Percentiles rank a stretch among this genome's conserved stretches.
phyloP scores from a whole-genome alignment of 352 stramenopile genomes.

The Globisporangium canariense region DNA sequence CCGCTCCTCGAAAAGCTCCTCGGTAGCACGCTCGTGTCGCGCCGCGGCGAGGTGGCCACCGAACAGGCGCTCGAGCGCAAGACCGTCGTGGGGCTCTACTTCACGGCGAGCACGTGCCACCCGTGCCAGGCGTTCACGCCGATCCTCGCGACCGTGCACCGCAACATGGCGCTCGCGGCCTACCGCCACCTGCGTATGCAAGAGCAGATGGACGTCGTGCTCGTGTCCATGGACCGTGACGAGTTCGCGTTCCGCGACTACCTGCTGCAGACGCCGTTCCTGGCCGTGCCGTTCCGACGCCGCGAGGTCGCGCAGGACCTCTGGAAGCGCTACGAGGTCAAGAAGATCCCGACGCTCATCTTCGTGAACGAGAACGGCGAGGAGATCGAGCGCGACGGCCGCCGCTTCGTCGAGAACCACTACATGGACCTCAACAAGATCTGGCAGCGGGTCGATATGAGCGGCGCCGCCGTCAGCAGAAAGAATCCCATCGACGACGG shows the following conservation, averaged over 20 bases:
- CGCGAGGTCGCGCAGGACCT: conserved; percentile 51
- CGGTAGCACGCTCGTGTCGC: conserved; percentile 43
- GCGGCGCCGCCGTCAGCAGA: neutral
- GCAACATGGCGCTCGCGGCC: conserved; percentile 57
- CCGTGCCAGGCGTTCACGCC: conserved; percentile 65
- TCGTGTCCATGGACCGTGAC: conserved; percentile 58
- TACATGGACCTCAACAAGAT: conserved; percentile 61
- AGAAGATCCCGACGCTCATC: conserved; percentile 65
- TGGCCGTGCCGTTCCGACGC: conserved; percentile 49
- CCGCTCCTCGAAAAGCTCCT: conserved; percentile 58
- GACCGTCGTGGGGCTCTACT: conserved; percentile 59
- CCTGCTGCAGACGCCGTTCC: conserved; percentile 57
- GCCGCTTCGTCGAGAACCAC: conserved; percentile 57
- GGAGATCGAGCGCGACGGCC: conserved; percentile 58
- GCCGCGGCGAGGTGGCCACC: conserved; percentile 45
- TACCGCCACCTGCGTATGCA: conserved; percentile 60
- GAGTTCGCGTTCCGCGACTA: conserved; percentile 52
- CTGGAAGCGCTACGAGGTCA: conserved; percentile 66
- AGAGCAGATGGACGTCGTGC: conserved; percentile 53
- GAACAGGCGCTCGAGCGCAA: conserved; percentile 51
- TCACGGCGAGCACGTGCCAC: conserved; percentile 55
- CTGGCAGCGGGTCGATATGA: conserved; percentile 39
- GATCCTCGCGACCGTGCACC: conserved; percentile 54
- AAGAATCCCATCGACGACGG: neutral
- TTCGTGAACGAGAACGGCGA: conserved; percentile 63